Evolutionary conservation across 495 filamentous ascomycete species (phyloP), one percentile per base, ranked within the genome.

Genomic region (Trichoderma gamsii): DNA sequence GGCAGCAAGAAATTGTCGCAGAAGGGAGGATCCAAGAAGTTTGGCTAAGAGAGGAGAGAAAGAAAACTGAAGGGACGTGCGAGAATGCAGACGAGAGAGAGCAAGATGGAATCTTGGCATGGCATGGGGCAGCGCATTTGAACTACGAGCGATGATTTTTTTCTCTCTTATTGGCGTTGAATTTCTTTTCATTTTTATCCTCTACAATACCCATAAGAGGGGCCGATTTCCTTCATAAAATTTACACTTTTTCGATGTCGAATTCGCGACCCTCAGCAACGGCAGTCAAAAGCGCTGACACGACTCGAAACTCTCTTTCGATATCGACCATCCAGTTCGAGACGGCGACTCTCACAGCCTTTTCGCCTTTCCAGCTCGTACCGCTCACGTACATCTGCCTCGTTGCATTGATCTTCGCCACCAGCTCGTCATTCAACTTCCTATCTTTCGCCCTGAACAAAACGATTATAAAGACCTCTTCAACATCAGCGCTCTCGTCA

Each of bases 301-400:
- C 79, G 7, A 86, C 68, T 41, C 70, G 75, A n/a, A 85, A 67
- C 72, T 90, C 88, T 67, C 79, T 77, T 46, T 85, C 80, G 1
- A 81, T 79, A 67, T 88, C 80, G 15, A 88, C 84, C 70, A 85
- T 83, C 93, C 94, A 97, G 71, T 90, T 97, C 13, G 89, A 87
- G 43, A 97, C 88, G 0, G 94, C 94, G 71, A 96, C 84, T 27
- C 94, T 82, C 71, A 85, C 88, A 21, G 92, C 93, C 63, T 89
- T 85, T 66, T 79, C 72, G 0, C 88, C 88, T 46, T 87, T 77
- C 92, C 92, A 97, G 64, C 79, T 81, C 3, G 90, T 96, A 12
- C 92, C 90, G 51, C 89, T 91, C 4, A 96, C 91, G 75, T 91
- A 97, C 73, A 97, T 90, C 71, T 85, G 86, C 41, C 87, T 82